Base-by-base conservation (phyloP, 306 rosid genomes). In the Mimosa bimucronata region DNA sequence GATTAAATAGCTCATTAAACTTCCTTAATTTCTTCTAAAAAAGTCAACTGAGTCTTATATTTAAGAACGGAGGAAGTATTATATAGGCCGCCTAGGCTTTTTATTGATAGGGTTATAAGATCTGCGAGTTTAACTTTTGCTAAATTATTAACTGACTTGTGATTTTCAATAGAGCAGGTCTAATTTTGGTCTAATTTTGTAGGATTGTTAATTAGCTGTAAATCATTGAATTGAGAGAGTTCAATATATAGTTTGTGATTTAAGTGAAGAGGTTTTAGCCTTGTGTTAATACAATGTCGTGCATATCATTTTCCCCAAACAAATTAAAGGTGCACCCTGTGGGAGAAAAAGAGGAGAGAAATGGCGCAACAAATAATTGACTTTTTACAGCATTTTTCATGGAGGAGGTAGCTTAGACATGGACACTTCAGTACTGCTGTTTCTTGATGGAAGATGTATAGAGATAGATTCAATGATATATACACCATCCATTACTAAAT, bases 361-460 rank as follows among this genome's bases (percentile, higher is more conserved):
- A 90, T 81, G 88, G 82, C 44, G 70, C 86, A 88, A 73, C 91
- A 28, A 40, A 88, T 84, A 44, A 85, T 88, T 88, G 91, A 90
- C 92, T 87, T 82, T 44, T 50, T 25, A 13, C 0, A 40, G 78
- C 77, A 84, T 81, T 78, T 66, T 66, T 67, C 77, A 74, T 64
- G 21, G 79, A 58, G 82, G 67, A 77, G 77, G 78, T 81, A 31
- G 75, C 58, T 44, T 29, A 79, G 65, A 60, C 9, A 53, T 77
- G 15, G 66, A 61, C 48, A 55, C 16, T 71, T 55, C 64, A 71
- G 2, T 62, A 3, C 68, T 30, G 41, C 12, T 4, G 26, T 65
- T 53, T 21, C 28, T n/a, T 55, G 0, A 13, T 2, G 28, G 61
- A 55, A 9, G 28, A 55, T 45, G n/a, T n/a, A n/a, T n/a, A n/a